A percentile compares a stretch with the other conserved stretches of the same genome.
These are phyloP conservation scores for Astragalus membranaceus DNA, from an alignment of 306 rosid genomes.

Conservation along the genomic window DNA sequence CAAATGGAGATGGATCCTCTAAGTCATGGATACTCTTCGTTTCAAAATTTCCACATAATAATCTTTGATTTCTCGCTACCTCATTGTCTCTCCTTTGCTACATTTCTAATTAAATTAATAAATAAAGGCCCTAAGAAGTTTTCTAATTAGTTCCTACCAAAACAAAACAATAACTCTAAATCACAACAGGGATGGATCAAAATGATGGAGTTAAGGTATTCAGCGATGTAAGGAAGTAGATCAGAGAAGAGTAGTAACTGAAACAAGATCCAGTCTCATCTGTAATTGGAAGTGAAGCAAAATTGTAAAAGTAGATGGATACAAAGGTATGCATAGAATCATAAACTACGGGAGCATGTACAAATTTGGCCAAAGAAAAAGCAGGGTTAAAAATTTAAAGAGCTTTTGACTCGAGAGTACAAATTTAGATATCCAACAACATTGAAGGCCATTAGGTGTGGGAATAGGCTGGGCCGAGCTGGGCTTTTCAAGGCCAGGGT, in stretches of 20 bases:
- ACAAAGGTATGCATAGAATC: slow-evolving; percentile 7
- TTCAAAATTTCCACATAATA: neutral
- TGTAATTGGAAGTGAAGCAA: neutral
- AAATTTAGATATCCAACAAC: neutral
- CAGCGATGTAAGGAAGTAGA: neutral
- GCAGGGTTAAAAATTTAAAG: neutral
- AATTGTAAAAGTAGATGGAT: neutral
- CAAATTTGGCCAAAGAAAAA: neutral
- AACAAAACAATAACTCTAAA: neutral
- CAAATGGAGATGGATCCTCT: neutral
- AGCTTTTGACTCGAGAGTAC: neutral
- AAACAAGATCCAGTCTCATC: neutral
- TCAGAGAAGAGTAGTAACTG: neutral
- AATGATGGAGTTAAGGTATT: neutral
- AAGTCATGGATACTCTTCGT: neutral
- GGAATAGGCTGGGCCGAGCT: too few relatives aligned
- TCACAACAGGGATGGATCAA: neutral
- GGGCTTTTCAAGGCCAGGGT: too few relatives aligned
- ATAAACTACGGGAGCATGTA: neutral
- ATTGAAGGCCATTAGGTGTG: neutral
- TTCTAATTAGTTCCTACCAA: neutral
- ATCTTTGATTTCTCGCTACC: neutral
- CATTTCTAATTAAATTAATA: neutral
- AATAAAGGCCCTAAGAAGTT: neutral
- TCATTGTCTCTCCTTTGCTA: neutral